Evolutionary conservation across 306 rosid species (phyloP), one percentile per base, ranked within the genome.

Genomic region (Citrullus amarus): DNA sequence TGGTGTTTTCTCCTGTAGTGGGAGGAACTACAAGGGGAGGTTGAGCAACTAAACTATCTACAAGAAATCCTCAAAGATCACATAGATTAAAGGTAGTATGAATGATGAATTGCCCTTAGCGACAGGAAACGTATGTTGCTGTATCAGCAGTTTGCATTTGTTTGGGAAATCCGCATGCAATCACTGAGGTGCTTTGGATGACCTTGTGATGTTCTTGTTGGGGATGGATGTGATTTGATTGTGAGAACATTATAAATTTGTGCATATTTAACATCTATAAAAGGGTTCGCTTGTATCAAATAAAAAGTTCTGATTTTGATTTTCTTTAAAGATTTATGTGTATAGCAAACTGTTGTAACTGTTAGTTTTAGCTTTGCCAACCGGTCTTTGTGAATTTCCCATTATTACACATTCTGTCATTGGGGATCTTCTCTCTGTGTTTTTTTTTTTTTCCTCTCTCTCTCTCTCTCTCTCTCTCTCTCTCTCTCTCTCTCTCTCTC

Each of bases 1-100:
- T 50, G 58, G 59, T 51, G 55, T 72, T 11, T 50, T 84, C 73
- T 82, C 57, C 57, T 88, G 85, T 69, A 93, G 98, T 93, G 98
- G 98, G 98, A 91, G 82, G 98, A 88, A 61, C 87, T 84, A 76
- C 90, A 89, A 83, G 98, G 98, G 54, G 86, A 81, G 72, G 81
- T 78, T 9, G 86, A 89, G 84, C 97, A 92, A 77, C 67, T 79
- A 15, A 90, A 86, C 75, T 87, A 90, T 81, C 91, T 94, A 32
- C 90, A 95, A 84, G 83, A 77, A 82, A 84, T 90, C 81, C 88
- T 94, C 75, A 81, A 88, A 82, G 70, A 88, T 22, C 83, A 85
- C 87, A 10, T 88, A 30, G 83, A 78, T 36, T 75, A 20, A 75
- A 83, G 79, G 25, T 30, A 48, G 77, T 50, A 25, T 46, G 54